Evolutionary conservation across 495 filamentous ascomycete species (phyloP).

Genomic region (Penicillium riverlandense): DNA sequence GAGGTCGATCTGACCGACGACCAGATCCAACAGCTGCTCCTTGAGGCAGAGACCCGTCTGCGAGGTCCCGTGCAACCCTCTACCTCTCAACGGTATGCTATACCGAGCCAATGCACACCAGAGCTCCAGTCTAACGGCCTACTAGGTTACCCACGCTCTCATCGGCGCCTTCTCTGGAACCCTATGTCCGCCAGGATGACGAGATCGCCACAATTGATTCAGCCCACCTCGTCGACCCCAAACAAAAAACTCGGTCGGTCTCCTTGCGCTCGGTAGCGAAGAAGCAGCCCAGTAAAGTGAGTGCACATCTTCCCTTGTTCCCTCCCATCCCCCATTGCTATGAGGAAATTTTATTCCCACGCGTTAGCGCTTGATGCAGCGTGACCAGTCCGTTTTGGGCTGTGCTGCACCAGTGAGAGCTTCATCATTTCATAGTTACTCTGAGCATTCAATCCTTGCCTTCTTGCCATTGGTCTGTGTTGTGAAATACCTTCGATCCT

Average conservation of each 20-base stretch:
- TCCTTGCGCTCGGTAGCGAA: conserved; percentile 34
- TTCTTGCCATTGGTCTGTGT: background rate
- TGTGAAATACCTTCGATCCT: conserved; percentile 1
- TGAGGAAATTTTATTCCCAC: conserved; percentile 65
- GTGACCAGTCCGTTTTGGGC: conserved; percentile 66
- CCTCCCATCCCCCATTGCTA: conserved; percentile 26
- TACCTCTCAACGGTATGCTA: conserved; percentile 8
- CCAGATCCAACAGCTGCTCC: conserved; percentile 54
- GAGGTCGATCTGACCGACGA: conserved; percentile 38
- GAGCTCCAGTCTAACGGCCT: background rate
- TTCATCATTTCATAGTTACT: conserved; percentile 93
- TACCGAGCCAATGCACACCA: no score
- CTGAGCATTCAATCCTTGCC: conserved; percentile 53
- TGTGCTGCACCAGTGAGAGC: conserved; percentile 69
- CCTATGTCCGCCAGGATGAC: conserved; percentile 42
- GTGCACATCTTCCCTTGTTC: conserved; percentile 10
- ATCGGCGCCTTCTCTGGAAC: conserved; percentile 23
- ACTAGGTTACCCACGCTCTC: conserved; percentile 37
- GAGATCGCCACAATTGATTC: conserved; percentile 41
- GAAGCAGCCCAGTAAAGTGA: conserved; percentile 37
- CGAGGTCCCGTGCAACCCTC: conserved; percentile 10
- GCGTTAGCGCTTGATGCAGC: conserved; percentile 55
- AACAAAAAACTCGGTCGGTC: conserved; percentile 36
- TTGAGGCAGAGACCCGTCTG: conserved; percentile 56
- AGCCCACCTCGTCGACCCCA: conserved; percentile 31